Evolutionary conservation across 2,329 filamentous ascomycete species (phyloP), one percentile per base, ranked within the genome.

Genomic region (Thelonectria discophora): DNA sequence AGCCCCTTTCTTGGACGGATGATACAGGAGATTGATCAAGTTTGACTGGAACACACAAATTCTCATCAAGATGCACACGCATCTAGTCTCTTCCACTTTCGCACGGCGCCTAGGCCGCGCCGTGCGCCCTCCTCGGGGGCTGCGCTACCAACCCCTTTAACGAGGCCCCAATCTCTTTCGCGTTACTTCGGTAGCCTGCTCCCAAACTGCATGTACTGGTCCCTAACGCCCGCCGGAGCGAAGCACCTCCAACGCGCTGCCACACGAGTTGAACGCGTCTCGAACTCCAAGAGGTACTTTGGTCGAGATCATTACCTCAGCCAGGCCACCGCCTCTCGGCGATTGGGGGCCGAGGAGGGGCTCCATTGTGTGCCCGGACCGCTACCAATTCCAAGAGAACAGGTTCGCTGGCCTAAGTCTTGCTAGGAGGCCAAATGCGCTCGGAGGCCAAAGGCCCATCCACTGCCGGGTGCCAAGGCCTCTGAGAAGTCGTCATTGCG

Each of bases 121-220:
- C 32, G 58, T 62, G 62, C 62, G 27, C 18, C 34, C 42, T 30
- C 11, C 27, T 32, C 53, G 42, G 69, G 65, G 62, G 66, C 62
- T 62, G 58, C 69, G 55, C 66, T 70, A 66, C 60, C 66, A 65
- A 40, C 69, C 69, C 69, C 69, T 65, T 54, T 72, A 70, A 70
- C 65, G 61, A 64, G n/a, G 40, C 39, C 55, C 63, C 63, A 69
- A 72, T 71, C 60, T 70, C 68, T 32, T 69, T 68, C 45, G 65
- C 60, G 53, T 64, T 65, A 60, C 60, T 24, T 56, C 49, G 54
- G 64, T 47, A 67, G 62, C 64, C 46, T 59, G 48, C 52, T 42
- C 21, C 30, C 40, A 55, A 63, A 57, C 55, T 60, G 66, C 66
- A 61, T 42, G 68, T 72, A 72, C 58, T 59, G 7, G 54, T 50